These are phyloP conservation scores for Trypethelium eluteriae DNA, from an alignment of 495 filamentous ascomycete species.

Conservation along the genomic window DNA sequence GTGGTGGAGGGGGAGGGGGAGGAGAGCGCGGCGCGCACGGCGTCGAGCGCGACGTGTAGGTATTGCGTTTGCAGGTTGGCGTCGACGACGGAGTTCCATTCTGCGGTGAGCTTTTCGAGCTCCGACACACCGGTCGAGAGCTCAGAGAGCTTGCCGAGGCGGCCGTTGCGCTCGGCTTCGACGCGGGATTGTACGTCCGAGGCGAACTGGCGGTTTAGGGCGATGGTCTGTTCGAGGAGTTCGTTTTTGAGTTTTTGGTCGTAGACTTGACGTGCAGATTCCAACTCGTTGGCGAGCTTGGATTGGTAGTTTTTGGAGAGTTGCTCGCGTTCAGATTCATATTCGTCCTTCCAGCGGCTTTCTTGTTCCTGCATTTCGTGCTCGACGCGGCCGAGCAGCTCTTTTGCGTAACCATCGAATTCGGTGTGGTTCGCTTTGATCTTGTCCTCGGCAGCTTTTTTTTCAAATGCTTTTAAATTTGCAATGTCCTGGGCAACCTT, in stretches of 20 bases:
- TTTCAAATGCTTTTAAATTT: slow-evolving; percentile 56
- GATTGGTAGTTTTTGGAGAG: slow-evolving; percentile 66
- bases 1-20: slow-evolving; percentile 17
- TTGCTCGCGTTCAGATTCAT: slow-evolving; percentile 77
- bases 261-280: slow-evolving; percentile 62
- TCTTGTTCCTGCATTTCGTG: slow-evolving; percentile 66
- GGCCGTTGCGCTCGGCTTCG: slow-evolving; percentile 79
- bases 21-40: slow-evolving; percentile 66
- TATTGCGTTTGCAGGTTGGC: slow-evolving; percentile 88
- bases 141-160: slow-evolving; percentile 75
- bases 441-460: slow-evolving; percentile 67
- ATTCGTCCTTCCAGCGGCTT: slow-evolving; percentile 74
- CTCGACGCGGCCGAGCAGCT: slow-evolving; percentile 63
- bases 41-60: slow-evolving; percentile 88
- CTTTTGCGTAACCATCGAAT: slow-evolving; percentile 72
- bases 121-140: slow-evolving; percentile 67
- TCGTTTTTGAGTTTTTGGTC: slow-evolving; percentile 75
- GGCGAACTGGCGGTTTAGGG: slow-evolving; percentile 75
- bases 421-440: slow-evolving; percentile 63
- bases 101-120: slow-evolving; percentile 73
- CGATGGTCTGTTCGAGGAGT: slow-evolving; percentile 83
- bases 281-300: slow-evolving; percentile 67
- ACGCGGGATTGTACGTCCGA: slow-evolving; percentile 70
- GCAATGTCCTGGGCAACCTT: slow-evolving; percentile 67
- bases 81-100: slow-evolving; percentile 83